Conservation (phyloP, 805 yeast species). For the Yarrowia sp. region DNA sequence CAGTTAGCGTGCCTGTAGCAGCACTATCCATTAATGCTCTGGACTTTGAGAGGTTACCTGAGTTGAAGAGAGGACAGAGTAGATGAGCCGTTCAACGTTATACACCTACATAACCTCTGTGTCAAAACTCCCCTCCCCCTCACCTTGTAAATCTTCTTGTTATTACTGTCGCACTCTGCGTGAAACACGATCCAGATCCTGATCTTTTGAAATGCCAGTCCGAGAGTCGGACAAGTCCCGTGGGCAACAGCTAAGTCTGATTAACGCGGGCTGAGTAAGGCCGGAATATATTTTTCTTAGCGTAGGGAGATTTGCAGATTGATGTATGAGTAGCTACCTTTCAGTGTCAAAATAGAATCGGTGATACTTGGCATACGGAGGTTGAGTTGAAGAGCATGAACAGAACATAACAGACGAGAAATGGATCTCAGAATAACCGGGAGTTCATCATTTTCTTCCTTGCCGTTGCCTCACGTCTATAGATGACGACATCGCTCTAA, state of each 20-base stretch:
- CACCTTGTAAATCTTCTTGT: neutral
- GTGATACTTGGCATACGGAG: no score
- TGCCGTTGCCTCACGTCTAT: no score
- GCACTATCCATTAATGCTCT: neutral
- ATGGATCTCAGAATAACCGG: no score
- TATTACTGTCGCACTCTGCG: neutral
- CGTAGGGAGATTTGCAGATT: no score
- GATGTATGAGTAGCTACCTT: no score
- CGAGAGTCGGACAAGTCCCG: neutral
- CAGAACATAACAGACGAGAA: no score
- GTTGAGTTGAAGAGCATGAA: no score
- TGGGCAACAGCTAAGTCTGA: constrained; percentile 4
- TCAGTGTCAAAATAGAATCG: no score
- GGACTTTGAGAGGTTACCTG: no score
- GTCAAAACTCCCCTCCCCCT: neutral
- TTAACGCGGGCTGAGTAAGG: constrained; percentile 21
- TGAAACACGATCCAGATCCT: neutral
- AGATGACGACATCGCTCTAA: constrained; percentile 17
- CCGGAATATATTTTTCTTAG: neutral
- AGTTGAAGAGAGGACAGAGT: no score
- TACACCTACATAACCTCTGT: neutral
- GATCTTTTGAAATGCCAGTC: neutral
- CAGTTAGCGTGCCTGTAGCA: neutral
- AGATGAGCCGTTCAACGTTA: neutral
- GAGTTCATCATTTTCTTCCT: no score